Evolutionary conservation across 23 red algal species (phyloP).

Genomic region (Pyropia yezoensis): DNA sequence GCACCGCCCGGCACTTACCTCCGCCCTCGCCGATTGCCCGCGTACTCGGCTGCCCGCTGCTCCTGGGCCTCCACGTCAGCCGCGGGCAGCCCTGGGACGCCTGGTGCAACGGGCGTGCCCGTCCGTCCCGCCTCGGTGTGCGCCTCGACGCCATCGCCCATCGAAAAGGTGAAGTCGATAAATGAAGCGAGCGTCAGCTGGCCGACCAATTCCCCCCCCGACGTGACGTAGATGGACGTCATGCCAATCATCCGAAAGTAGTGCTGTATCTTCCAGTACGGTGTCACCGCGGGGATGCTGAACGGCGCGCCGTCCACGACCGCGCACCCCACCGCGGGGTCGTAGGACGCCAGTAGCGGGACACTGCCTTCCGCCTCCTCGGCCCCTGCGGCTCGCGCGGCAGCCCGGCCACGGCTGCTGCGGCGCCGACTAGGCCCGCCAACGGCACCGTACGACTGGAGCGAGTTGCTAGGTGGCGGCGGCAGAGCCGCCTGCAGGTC

Average conservation of each 20-base stretch:
- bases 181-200: constrained; percentile 7
- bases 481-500: constrained; percentile 30
- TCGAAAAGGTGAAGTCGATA: no score
- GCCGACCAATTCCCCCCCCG: constrained; percentile 34
- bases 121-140: no score
- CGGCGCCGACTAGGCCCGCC: background rate
- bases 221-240: constrained; percentile 41
- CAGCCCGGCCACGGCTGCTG: background rate
- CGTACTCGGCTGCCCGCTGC: no score
- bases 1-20: no score
- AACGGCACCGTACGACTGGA: background rate
- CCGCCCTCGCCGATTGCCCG: no score
- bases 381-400: background rate
- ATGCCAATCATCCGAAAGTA: constrained; percentile 58
- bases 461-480: background rate
- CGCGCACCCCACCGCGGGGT: constrained; percentile 19
- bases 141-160: no score
- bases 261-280: constrained; percentile 34
- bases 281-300: constrained; percentile 22
- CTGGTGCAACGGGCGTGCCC: no score
- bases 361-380: constrained; percentile 5
- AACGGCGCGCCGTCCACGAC: constrained; percentile 50
- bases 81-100: no score
- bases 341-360: constrained; percentile 29
- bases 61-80: no score